Base-by-base conservation (phyloP, 2,329 filamentous ascomycete genomes). In the Westerdykella ornata region DNA sequence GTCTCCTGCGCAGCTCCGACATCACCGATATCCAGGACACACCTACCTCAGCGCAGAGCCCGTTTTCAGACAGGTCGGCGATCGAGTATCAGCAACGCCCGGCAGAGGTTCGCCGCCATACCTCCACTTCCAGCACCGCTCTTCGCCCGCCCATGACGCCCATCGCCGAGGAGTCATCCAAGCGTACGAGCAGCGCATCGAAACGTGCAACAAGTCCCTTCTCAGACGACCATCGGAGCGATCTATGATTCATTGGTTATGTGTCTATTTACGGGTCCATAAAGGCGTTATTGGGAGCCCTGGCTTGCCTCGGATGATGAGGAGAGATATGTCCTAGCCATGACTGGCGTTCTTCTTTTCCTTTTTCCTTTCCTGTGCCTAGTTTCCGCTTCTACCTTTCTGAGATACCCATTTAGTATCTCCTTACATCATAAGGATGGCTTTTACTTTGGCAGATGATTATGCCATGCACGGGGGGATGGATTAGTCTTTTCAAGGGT, bases 91-190 rank as follows among this genome's bases (percentile, higher is more conserved):
- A 44, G 13, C 42, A 48, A 28, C 51, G 53, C 9, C 59, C 56
- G 11, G 48, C 45, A 19, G 51, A 58, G 37, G 52, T 53, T 9
- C 53, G 59, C 22, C 54, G 61, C 36, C 56, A 62, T 47, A 57
- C 54, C 11, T 63, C 59, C 18, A 49, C 49, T 3, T 56, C 54
- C 8, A 56, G 52, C 19, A 2, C 22, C 22, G 53, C 50, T 15
- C 45, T 62, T 2, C 57, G 56, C 15, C 49, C 55, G 16, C 60
- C 61, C 7, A 64, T 73, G 45, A 68, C 65, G 15, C 68, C 69
- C 14, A 70, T 72, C n/a, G 66, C 68, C 6, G 71, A 73, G 44
- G 70, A 73, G 47, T 62, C 63, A 17, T 65, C 64, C 1, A 64
- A 60, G 47, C 59, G 67, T 20, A 67, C 66, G 36, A 68, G 59